Base-by-base conservation (phyloP, 805 yeast genomes). In the Sungouiella blattae region DNA sequence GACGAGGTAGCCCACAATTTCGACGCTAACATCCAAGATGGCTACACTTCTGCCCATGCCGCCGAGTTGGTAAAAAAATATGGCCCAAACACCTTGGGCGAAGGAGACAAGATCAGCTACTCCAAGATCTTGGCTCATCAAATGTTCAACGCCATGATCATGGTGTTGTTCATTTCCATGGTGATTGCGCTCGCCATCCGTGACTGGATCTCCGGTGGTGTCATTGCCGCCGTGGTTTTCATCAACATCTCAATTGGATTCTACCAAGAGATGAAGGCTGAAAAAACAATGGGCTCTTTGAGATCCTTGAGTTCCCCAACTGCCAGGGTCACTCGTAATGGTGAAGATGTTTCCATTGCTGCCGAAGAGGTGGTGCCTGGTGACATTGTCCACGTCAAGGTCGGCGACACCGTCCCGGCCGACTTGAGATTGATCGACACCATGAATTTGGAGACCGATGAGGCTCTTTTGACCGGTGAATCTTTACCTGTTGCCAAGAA, bases 131-230 rank as follows among this genome's bases (percentile, higher is more conserved):
- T 83, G 18, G 61, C 81, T 26, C 82, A 80, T 44, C 93, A 83
- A 48, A 64, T 78, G 2, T 78, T 78, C 56, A 83, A 83, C 52
- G 91, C 93, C 30, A 83, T 83, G 93, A 78, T 83, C 32, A 58
- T 83, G 44, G 91, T 83, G 6, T 66, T 83, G 44, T 59, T 83
- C 35, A 80, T 81, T 24, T 77, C 87, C 12, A 75, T 80, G 83
- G 57, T 77, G 14, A 80, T 83, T 33, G 80, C 89, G 4, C 69
- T 83, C 32, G 88, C 83, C 14, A 80, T 84, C 44, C 67, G 69
- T 39, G 91, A 84, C 55, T 83, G 86, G 83, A 84, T 83, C 44
- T 78, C 87, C 6, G 93, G 88, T 32, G 93, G 91, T 36, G 91
- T 84, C 22, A 80, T 83, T 53, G 78, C 76, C 1, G 80, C 75